Percentiles rank a stretch among this genome's conserved stretches.
Conservation (phyloP, 441 rosid species). For the Geranium incanum region DNA sequence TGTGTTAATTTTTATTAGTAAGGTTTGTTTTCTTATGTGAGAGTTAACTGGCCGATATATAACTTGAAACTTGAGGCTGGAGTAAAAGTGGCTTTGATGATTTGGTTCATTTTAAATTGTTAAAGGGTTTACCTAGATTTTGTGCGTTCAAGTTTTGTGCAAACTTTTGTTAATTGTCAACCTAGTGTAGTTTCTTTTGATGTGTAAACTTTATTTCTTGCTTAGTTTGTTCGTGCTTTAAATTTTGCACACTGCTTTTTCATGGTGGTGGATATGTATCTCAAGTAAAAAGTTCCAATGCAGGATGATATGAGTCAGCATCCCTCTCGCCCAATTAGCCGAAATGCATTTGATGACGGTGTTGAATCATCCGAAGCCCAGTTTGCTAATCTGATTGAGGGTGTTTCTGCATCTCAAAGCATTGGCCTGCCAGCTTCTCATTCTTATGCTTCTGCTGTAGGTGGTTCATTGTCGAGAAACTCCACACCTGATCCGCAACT, state of each 20-base stretch:
- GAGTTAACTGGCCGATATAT: neutral
- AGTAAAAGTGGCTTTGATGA: neutral
- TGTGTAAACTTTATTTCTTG: neutral
- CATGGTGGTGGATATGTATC: conserved; percentile 27
- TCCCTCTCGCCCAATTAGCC: conserved; percentile 54
- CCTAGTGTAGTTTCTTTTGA: neutral
- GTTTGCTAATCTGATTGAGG: conserved; percentile 32
- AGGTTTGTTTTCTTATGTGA: neutral
- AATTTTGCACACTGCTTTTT: neutral
- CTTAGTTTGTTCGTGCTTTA: neutral
- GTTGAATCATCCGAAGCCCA: conserved; percentile 42
- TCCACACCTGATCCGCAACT: conserved; percentile 60
- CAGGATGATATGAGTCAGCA: conserved; percentile 56
- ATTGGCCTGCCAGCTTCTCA: conserved; percentile 42
- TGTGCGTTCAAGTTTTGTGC: neutral
- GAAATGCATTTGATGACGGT: conserved; percentile 43
- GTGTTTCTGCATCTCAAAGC: conserved; percentile 27
- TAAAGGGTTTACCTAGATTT: neutral
- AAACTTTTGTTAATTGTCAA: neutral
- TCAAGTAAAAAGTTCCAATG: conserved; percentile 18
- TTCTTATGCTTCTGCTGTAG: conserved; percentile 55
- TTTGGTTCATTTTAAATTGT: neutral
- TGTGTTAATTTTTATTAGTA: neutral
- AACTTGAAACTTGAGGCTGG: neutral
- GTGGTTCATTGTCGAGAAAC: conserved; percentile 55